These are phyloP conservation scores for Anthostomella pinea DNA, from an alignment of 2,329 filamentous ascomycete species.

Conservation along the genomic window DNA sequence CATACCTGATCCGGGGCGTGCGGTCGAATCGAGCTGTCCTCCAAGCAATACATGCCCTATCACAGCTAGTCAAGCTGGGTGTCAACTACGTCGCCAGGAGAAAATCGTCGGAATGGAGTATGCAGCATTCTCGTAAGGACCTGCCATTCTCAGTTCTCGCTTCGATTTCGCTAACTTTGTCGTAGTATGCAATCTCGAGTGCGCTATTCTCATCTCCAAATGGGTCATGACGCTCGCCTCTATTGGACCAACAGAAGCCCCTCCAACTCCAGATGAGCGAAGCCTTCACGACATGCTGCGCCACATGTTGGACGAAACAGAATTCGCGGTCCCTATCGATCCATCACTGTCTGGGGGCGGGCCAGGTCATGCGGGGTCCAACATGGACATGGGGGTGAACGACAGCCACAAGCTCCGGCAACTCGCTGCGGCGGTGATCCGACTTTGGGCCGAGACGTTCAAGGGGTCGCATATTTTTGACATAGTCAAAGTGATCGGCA, in stretches of 20 bases:
- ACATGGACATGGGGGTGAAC: slow-evolving; percentile 42
- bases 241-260: slow-evolving; percentile 48
- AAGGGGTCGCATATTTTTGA: slow-evolving; percentile 61
- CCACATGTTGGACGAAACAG: slow-evolving; percentile 59
- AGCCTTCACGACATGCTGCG: slow-evolving; percentile 54
- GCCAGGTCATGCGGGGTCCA: slow-evolving; percentile 33
- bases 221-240: slow-evolving; percentile 57
- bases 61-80: slow-evolving; percentile 62
- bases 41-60: slow-evolving; percentile 66
- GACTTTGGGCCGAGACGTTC: slow-evolving; percentile 61
- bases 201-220: slow-evolving; percentile 58
- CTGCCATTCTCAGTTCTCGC: slow-evolving; percentile 18
- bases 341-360: slow-evolving; percentile 47
- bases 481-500: slow-evolving; percentile 56
- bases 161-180: slow-evolving; percentile 8
- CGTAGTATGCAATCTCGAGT: slow-evolving; percentile 59
- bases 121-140: slow-evolving; percentile 57
- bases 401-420: slow-evolving; percentile 53
- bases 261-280: slow-evolving; percentile 51
- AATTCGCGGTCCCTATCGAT: slow-evolving; percentile 59
- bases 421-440: slow-evolving; percentile 55
- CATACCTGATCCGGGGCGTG: slow-evolving; percentile 55
- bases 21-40: slow-evolving; percentile 63
- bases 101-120: slow-evolving; percentile 61
- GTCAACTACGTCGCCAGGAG: slow-evolving; percentile 61